Base-by-base conservation (phyloP, 1,284 basidiomycete species). In the Trametes versicolor region DNA sequence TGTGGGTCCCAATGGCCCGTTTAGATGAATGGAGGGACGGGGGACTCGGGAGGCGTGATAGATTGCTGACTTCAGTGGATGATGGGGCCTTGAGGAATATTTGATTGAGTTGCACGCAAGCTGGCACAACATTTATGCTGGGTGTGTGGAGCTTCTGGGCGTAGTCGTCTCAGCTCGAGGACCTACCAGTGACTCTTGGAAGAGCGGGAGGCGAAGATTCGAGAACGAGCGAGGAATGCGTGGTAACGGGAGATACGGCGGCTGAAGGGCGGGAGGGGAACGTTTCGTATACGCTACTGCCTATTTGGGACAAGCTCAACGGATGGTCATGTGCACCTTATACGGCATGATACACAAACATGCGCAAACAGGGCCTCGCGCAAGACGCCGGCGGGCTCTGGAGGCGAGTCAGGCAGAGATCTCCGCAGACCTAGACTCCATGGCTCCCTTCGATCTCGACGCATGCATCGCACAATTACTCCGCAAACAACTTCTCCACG, bases 381-480 rank as follows among this genome's bases (percentile, higher is more conserved):
- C 45, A 13, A 37, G 45, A 47, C 34, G 53, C 60, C 15, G 17
- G n/a, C 12, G 19, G 17, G 41, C 23, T 34, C 48, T 27, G 37
- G 53, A 36, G 54, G 54, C 54, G 61, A 57, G 54, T 57, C 54
- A 57, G 48, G 41, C 34, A 39, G 21, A 34, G 54, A 39, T 51
- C 34, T 29, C 60, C 61, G 53, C 48, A 62, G 61, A 57, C 60
- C 61, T 55, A 62, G 61, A 57, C 61, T 62, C 54, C 75, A 95
- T 95, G 94, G 91, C 93, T 63, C 93, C 94, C 73, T 96, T 97
- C 84, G 94, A 97, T 84, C 91, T 97, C 77, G 95, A 97, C 84
- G 94, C 93, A 70, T 97, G 95, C 79, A 97, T 98, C 78, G 85
- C 93, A 74, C 93, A 95, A 74, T 84, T 98, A 62, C 87, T 96